Conservation (phyloP, 495 filamentous ascomycete species). For the Astrothelium macrocarpum region DNA sequence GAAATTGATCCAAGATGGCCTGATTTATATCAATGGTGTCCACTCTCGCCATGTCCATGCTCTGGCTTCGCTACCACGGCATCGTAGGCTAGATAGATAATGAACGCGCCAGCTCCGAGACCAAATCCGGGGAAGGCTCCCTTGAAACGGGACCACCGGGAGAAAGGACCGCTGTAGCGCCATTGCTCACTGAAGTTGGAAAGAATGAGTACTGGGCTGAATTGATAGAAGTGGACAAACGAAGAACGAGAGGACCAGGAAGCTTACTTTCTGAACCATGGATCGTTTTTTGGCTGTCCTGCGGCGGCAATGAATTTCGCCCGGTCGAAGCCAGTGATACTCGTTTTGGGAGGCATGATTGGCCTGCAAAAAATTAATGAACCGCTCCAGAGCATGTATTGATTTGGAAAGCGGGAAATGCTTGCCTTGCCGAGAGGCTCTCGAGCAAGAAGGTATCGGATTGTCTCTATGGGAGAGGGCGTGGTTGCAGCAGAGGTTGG, state of each 20-base stretch:
- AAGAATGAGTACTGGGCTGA: not conserved
- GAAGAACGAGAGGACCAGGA: conserved; percentile 3
- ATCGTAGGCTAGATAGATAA: conserved; percentile 80
- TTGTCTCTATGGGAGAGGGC: not conserved
- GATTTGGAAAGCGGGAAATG: not conserved
- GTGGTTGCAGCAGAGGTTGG: not conserved
- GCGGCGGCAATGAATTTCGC: conserved; percentile 60
- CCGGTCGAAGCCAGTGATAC: conserved; percentile 79
- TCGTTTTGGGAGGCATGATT: conserved; percentile 45
- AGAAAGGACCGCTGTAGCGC: conserved; percentile 87
- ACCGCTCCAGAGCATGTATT: not conserved
- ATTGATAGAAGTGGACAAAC: not conserved
- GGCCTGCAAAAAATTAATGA: conserved; percentile 8
- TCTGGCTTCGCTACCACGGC: conserved; percentile 73
- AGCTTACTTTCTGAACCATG: conserved; percentile 70
- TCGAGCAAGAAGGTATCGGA: not conserved
- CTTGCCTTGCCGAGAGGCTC: not conserved
- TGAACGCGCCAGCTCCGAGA: conserved; percentile 83
- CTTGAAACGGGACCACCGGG: conserved; percentile 78
- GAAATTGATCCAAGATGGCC: too few species aligned
- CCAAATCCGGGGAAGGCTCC: conserved; percentile 80
- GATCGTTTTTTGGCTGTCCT: conserved; percentile 62
- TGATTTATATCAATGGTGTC: conserved; percentile 19
- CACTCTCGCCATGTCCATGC: conserved; percentile 44
- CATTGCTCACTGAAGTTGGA: conserved; percentile 64